These are phyloP conservation scores for Camelina laxa DNA, from an alignment of 345 rosid genomes.

Conservation along the genomic window DNA sequence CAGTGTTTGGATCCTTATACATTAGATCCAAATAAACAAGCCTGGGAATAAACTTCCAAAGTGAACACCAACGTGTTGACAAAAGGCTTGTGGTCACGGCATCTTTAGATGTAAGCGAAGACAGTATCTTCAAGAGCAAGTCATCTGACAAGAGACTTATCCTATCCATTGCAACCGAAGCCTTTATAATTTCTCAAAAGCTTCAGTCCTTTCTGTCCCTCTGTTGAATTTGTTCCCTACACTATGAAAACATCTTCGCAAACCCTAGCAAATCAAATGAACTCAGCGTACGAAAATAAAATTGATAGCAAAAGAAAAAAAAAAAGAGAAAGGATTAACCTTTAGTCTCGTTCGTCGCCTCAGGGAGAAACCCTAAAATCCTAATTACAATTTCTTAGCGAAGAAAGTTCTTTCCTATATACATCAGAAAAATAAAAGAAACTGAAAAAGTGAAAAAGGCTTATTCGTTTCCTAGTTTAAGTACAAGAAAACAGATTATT, in stretches of 20 bases:
- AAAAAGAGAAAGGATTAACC: background rate
- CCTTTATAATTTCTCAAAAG: background rate
- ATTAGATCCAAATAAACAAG: background rate
- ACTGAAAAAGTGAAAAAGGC: too few relatives aligned
- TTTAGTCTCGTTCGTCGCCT: background rate
- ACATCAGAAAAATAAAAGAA: too few relatives aligned
- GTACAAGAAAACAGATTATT: too few relatives aligned
- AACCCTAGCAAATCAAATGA: background rate
- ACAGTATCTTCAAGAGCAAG: slow-evolving; percentile 19
- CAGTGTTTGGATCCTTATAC: background rate
- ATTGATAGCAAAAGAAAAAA: background rate
- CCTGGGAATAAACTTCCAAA: slow-evolving; percentile 20
- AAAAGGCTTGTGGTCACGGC: slow-evolving; percentile 31
- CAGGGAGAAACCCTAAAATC: background rate
- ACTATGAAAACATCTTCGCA: background rate
- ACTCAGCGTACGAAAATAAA: background rate
- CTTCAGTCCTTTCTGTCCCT: background rate
- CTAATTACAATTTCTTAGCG: too few relatives aligned
- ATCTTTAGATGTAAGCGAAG: background rate
- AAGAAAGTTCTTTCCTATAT: too few relatives aligned
- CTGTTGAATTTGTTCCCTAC: background rate
- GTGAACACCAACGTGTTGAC: slow-evolving; percentile 23
- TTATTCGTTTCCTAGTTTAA: too few relatives aligned
- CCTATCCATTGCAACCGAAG: slow-evolving; percentile 24
- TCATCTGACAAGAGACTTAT: slow-evolving; percentile 23